Percentiles rank a stretch among this genome's conserved stretches.
Conservation (phyloP, 2,329 filamentous ascomycete species). For the Intubia oerlemansii region DNA sequence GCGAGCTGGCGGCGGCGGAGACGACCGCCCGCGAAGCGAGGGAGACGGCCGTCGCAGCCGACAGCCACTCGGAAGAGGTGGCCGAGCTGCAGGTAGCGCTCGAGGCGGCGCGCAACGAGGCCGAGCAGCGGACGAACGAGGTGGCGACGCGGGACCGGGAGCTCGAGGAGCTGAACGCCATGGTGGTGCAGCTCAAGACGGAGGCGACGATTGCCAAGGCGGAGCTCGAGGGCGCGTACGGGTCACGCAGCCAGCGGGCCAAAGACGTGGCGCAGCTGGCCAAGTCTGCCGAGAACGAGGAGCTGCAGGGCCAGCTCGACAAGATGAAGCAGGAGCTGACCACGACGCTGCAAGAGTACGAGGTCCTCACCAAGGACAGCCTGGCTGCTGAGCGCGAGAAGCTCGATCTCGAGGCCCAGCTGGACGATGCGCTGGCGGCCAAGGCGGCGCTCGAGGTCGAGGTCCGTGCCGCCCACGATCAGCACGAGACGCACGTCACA, state of each 20-base stretch:
- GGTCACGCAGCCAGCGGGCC: slow-evolving; percentile 34
- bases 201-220: slow-evolving; percentile 38
- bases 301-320: slow-evolving; percentile 25
- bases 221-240: slow-evolving; percentile 40
- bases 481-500: slow-evolving; percentile 20
- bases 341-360: slow-evolving; percentile 27
- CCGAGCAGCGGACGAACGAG: slow-evolving; percentile 10
- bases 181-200: slow-evolving; percentile 36
- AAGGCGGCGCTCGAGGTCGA: slow-evolving; percentile 18
- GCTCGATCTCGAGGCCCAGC: slow-evolving; percentile 20
- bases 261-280: slow-evolving; percentile 31
- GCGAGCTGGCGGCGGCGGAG: slow-evolving; percentile 3
- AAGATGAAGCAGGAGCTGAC: slow-evolving; percentile 28
- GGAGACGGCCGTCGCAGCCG: slow-evolving; percentile 1
- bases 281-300: slow-evolving; percentile 25
- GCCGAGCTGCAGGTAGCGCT: slow-evolving; percentile 16
- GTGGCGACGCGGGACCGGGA: slow-evolving; percentile 28
- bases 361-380: slow-evolving; percentile 30
- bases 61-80: slow-evolving; percentile 4
- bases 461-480: slow-evolving; percentile 14
- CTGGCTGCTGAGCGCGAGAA: slow-evolving; percentile 28
- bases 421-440: slow-evolving; percentile 18
- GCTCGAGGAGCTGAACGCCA: slow-evolving; percentile 26
- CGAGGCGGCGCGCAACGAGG: slow-evolving; percentile 11
- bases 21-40: no score